phyloP scores from a whole-genome alignment of 805 yeast genomes.

The Groenewaldozyma salmanticensis region DNA sequence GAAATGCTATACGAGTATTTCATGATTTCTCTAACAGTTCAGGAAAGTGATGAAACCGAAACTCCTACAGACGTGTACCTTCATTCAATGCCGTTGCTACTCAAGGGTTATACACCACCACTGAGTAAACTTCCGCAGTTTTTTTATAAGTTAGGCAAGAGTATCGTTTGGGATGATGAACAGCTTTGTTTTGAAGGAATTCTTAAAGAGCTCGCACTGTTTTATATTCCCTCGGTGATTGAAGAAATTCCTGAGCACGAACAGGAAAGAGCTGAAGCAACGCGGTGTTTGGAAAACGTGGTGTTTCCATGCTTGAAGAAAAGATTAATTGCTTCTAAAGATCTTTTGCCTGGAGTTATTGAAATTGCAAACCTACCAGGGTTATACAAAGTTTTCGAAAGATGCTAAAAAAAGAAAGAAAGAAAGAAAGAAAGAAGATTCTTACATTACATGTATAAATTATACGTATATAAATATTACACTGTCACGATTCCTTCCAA shows the following conservation, averaged over 20 bases:
- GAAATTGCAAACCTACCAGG: slow-evolving; percentile 92
- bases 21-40: slow-evolving; percentile 31
- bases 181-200: slow-evolving; percentile 57
- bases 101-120: slow-evolving; percentile 56
- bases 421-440: no score
- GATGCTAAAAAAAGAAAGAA: no score
- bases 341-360: slow-evolving; percentile 44
- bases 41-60: slow-evolving; percentile 20
- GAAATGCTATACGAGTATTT: slow-evolving; percentile 83
- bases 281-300: slow-evolving; percentile 39
- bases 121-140: slow-evolving; percentile 57
- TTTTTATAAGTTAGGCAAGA: slow-evolving; percentile 48
- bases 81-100: slow-evolving; percentile 53
- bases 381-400: slow-evolving; percentile 80
- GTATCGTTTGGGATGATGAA: slow-evolving; percentile 61
- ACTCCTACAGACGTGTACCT: slow-evolving; percentile 24
- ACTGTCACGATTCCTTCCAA: slow-evolving; percentile 8
- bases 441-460: no score
- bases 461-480: no score
- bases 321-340: slow-evolving; percentile 54
- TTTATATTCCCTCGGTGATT: slow-evolving; percentile 57
- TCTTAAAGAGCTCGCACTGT: slow-evolving; percentile 55
- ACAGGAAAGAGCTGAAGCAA: slow-evolving; percentile 17
- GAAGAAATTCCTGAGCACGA: slow-evolving; percentile 19
- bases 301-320: slow-evolving; percentile 59